Evolutionary conservation across 306 rosid genomes (phyloP), one percentile per base, ranked within the genome.

Genomic region (Gastrolobium villosum): DNA sequence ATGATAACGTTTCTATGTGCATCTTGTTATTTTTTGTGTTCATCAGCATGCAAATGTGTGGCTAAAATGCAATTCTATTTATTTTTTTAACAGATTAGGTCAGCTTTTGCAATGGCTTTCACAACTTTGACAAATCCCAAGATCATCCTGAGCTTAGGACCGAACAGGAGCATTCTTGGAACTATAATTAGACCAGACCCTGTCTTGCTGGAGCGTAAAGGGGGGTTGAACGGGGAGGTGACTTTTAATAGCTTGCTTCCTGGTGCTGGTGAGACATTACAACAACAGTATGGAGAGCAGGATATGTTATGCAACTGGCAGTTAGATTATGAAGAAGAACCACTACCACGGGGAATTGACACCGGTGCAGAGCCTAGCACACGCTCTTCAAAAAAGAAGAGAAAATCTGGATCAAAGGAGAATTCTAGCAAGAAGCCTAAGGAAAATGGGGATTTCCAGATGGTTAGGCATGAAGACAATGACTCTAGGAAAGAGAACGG

Each of bases 101-200:
- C 99, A 11, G 99, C 99, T n/a, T 93, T 95, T 85, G 61, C 95
- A 20, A 83, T 88, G 97, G 98, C 97, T 9, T 91, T 48, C 77
- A 60, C 92, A 28, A 93, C 87, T 61, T 77, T 95, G 86, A 90
- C 98, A 81, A 87, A 95, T 82, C 85, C 92, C 46, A 93, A 90
- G 87, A 84, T 68, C 74, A 84, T 93, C 61, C 71, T 79, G 83
- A 73, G 70, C 83, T 78, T 93, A 36, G 98, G 96, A 64, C 90
- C 93, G 2, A 87, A 54, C 57, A 86, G 92, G 85, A 93, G 99
- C 84, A 93, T 95, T 85, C 93, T 95, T 1, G 99, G 99, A 45
- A 91, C 97, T n/a, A 93, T 95, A 87, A 95, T 95, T 65, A 83
- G 98, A 80, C 97, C 99, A 1, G 98, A 95, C 70, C 81, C 89